These are phyloP conservation scores for Emydomyces testavorans DNA, from an alignment of 2,329 filamentous ascomycete species.

Conservation along the genomic window DNA sequence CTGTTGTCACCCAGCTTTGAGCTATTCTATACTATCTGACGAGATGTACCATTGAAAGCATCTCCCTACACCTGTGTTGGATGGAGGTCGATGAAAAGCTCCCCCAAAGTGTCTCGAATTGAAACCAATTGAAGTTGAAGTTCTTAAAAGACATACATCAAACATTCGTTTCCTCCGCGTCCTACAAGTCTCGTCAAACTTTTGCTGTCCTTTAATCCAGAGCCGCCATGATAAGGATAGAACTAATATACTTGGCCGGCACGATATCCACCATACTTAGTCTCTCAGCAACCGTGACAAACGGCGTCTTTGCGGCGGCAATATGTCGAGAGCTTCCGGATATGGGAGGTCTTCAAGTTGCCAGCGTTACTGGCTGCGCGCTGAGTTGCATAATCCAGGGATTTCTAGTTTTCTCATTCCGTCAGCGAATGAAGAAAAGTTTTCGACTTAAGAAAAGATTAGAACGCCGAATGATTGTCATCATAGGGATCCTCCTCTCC, in stretches of 20 bases:
- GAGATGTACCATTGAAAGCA: constrained; percentile 3
- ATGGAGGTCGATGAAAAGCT: background rate
- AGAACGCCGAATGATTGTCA: background rate
- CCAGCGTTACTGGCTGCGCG: constrained; percentile 2
- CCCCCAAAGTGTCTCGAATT: background rate
- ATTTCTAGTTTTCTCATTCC: constrained; percentile 1
- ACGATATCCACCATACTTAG: background rate
- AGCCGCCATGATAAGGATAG: constrained; percentile 1
- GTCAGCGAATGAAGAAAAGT: background rate
- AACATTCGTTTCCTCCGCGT: background rate
- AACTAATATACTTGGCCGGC: constrained; percentile 1
- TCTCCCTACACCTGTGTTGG: background rate
- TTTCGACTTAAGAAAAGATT: background rate
- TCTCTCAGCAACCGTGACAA: constrained; percentile 7
- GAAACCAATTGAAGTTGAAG: background rate
- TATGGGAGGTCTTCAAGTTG: constrained; percentile 4
- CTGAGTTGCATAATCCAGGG: constrained; percentile 3
- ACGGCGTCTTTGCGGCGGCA: constrained; percentile 5
- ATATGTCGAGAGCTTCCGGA: constrained; percentile 5
- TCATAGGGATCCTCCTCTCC: background rate
- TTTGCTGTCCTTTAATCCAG: background rate
- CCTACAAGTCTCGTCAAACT: too few relatives aligned
- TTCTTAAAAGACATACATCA: background rate
- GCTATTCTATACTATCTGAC: background rate
- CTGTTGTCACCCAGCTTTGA: background rate